Percentiles rank a stretch among this genome's conserved stretches.
These are phyloP conservation scores for Hansenula lynferdii DNA, from an alignment of 1,139 yeast genomes.

Conservation along the genomic window DNA sequence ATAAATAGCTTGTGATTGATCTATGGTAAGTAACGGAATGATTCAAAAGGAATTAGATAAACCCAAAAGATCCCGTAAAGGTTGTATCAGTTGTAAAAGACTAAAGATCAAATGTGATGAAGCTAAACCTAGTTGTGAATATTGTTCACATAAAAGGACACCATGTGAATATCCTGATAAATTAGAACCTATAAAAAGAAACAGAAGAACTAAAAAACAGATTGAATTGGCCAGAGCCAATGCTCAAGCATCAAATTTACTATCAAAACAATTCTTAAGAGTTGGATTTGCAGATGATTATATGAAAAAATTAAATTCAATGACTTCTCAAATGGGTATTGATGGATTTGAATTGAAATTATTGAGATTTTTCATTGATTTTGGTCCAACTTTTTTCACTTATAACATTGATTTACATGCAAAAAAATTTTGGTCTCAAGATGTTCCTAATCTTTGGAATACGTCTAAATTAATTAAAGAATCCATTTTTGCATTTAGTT, in stretches of 20 bases:
- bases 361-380: constrained; percentile 10
- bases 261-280: too few relatives aligned
- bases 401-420: background rate
- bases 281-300: background rate
- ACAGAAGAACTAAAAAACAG: background rate
- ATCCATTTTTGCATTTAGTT: background rate
- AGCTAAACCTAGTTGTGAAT: constrained; percentile 52
- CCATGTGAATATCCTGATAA: constrained; percentile 1
- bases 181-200: background rate
- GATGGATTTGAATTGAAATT: constrained; percentile 16
- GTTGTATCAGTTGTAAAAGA: constrained; percentile 65
- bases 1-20: too few relatives aligned
- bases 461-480: background rate
- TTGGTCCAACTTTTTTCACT: constrained; percentile 2
- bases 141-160: constrained; percentile 40
- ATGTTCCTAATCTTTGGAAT: background rate
- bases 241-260: too few relatives aligned
- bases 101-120: constrained; percentile 72
- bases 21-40: too few relatives aligned
- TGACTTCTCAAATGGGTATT: constrained; percentile 1
- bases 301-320: constrained; percentile 4
- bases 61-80: constrained; percentile 35
- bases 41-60: too few relatives aligned
- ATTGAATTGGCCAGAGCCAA: too few relatives aligned
- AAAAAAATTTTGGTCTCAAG: background rate